A percentile compares a stretch with the other conserved stretches of the same genome.
phyloP scores from a whole-genome alignment of 176 grass and related monocot species.

The Miscanthus lutarioriparius region DNA sequence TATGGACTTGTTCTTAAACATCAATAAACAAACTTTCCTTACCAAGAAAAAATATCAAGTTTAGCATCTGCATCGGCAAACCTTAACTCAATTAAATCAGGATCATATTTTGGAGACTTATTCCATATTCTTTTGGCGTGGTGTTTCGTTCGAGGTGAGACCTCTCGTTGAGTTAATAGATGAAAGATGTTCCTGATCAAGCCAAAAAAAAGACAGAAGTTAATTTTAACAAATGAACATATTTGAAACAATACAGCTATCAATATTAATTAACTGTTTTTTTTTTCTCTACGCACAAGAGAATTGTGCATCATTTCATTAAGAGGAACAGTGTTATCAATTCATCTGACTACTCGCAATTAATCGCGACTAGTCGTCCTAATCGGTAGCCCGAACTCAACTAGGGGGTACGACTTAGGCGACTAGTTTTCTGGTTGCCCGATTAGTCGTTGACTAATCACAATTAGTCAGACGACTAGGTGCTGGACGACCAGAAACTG shows the following conservation, averaged over 20 bases:
- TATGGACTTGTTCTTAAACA: slow-evolving; percentile 13
- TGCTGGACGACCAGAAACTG: no score
- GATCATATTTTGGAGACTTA: slow-evolving; percentile 32
- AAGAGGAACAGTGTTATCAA: not conserved
- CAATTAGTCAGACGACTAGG: no score
- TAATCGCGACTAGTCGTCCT: no score
- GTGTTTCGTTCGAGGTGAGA: slow-evolving; percentile 76
- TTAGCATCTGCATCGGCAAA: slow-evolving; percentile 66
- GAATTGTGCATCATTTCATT: not conserved
- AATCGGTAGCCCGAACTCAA: no score
- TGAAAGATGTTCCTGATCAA: slow-evolving; percentile 74
- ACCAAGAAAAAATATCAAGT: slow-evolving; percentile 88
- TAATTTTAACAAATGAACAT: slow-evolving; percentile 29
- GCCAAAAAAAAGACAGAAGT: slow-evolving; percentile 4
- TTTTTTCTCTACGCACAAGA: not conserved
- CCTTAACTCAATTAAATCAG: slow-evolving; percentile 43
- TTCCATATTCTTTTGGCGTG: slow-evolving; percentile 75
- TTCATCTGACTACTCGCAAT: no score
- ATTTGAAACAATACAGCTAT: slow-evolving; percentile 18
- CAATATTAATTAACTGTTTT: not conserved
- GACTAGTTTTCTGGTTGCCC: no score
- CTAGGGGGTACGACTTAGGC: no score
- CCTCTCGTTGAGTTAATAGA: slow-evolving; percentile 81
- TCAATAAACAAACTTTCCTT: slow-evolving; percentile 33
- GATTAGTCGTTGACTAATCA: no score